phyloP scores from a whole-genome alignment of 805 yeast species.

The Blastobotrys peoriensis region DNA sequence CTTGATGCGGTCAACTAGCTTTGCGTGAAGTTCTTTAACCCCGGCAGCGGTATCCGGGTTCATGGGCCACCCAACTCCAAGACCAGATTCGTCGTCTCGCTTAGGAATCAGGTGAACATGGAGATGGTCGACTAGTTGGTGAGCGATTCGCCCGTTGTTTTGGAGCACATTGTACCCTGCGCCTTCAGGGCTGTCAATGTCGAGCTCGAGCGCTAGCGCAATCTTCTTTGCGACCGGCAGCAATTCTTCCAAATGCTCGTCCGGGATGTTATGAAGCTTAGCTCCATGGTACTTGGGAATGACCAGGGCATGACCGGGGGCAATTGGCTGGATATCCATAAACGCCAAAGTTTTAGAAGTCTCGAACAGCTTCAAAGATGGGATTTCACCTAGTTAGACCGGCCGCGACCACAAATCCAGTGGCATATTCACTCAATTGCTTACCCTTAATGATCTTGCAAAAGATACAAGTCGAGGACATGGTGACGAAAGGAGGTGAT shows the following conservation, averaged over 20 bases:
- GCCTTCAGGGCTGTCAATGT: conserved; percentile 50
- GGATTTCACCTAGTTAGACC: conserved; percentile 97
- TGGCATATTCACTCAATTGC: too few relatives aligned
- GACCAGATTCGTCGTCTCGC: conserved; percentile 63
- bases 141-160: conserved; percentile 93
- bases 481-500: too few relatives aligned
- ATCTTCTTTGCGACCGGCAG: conserved; percentile 85
- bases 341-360: conserved; percentile 76
- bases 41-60: conserved; percentile 68
- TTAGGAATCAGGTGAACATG: conserved; percentile 97
- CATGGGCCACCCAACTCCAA: conserved; percentile 94
- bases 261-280: conserved; percentile 86
- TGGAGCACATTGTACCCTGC: conserved; percentile 83
- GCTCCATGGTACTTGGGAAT: conserved; percentile 95
- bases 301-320: conserved; percentile 81
- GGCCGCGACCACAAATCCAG: too few relatives aligned
- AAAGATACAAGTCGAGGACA: conserved; percentile 54
- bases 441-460: conserved; percentile 86
- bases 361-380: conserved; percentile 84
- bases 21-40: conserved; percentile 60
- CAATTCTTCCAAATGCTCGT: conserved; percentile 78
- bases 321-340: conserved; percentile 88
- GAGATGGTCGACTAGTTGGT: conserved; percentile 92
- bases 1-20: conserved; percentile 22
- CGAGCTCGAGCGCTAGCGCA: conserved; percentile 57